Conservation (phyloP, 352 stramenopile genomes). For the Bremia lactucae region DNA sequence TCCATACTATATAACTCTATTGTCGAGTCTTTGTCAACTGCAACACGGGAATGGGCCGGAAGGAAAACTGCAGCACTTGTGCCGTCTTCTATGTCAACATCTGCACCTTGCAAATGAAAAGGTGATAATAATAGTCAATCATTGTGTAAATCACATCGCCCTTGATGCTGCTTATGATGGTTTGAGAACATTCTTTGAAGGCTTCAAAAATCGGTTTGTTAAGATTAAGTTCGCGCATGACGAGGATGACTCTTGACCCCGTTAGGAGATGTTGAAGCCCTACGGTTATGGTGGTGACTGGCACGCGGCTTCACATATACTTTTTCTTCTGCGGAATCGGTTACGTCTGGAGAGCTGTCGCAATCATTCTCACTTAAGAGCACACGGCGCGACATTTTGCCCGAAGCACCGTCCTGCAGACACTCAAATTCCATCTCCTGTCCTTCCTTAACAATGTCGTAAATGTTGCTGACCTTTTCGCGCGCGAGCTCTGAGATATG, state of each 20-base stretch:
- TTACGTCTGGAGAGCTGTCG: too few relatives aligned
- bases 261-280: constrained; percentile 18
- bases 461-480: constrained; percentile 54
- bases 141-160: too few relatives aligned
- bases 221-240: constrained; percentile 21
- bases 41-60: too few relatives aligned
- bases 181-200: background rate
- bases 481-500: constrained; percentile 90
- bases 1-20: too few relatives aligned
- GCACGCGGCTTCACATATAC: constrained; percentile 1
- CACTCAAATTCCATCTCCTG: constrained; percentile 76
- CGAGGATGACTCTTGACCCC: constrained; percentile 20
- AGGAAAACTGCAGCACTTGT: too few relatives aligned
- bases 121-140: too few relatives aligned
- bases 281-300: constrained; percentile 20
- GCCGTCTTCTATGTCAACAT: too few relatives aligned
- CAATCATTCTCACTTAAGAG: constrained; percentile 22
- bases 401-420: constrained; percentile 60
- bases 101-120: too few relatives aligned
- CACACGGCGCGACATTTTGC: constrained; percentile 77
- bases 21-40: too few relatives aligned
- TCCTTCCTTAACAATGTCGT: constrained; percentile 42
- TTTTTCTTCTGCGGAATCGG: constrained; percentile 2
- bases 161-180: too few relatives aligned
- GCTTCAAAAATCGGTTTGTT: constrained; percentile 15